A percentile compares a stretch with the other conserved stretches of the same genome.
Evolutionary conservation across 2,329 filamentous ascomycete species (phyloP).

Genomic region (Corynespora cassiicola): DNA sequence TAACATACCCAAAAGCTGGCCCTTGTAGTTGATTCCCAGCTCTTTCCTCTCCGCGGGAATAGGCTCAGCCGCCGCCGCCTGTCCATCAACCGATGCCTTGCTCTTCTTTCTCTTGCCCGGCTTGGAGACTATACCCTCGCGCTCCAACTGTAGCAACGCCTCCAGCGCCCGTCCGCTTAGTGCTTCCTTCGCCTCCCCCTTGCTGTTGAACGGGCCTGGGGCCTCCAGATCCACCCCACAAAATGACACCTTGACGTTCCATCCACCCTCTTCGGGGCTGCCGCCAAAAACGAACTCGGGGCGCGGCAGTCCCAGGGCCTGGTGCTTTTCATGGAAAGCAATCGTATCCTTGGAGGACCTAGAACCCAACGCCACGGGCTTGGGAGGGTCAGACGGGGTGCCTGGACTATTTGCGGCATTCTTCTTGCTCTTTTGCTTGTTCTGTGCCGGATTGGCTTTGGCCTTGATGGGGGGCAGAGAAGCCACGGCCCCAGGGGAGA

Average conservation of each 20-base stretch:
- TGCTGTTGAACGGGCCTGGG: slow-evolving; percentile 38
- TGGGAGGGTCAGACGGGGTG: slow-evolving; percentile 1
- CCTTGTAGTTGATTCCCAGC: slow-evolving; percentile 44
- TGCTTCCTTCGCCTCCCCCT: slow-evolving; percentile 53
- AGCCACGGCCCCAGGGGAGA: too few relatives aligned
- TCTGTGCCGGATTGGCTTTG: slow-evolving; percentile 9
- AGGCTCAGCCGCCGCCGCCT: slow-evolving; percentile 7
- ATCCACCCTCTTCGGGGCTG: slow-evolving; percentile 17
- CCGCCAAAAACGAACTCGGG: slow-evolving; percentile 27
- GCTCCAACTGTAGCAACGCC: slow-evolving; percentile 29
- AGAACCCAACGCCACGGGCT: slow-evolving; percentile 26
- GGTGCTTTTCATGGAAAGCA: slow-evolving; percentile 31
- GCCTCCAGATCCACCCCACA: slow-evolving; percentile 18
- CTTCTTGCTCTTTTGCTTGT: slow-evolving; percentile 10
- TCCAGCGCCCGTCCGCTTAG: slow-evolving; percentile 40
- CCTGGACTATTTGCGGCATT: too few relatives aligned
- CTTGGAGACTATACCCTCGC: slow-evolving; percentile 29
- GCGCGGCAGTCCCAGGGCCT: slow-evolving; percentile 27
- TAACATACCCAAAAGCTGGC: slow-evolving; percentile 44
- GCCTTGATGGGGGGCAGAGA: too few relatives aligned
- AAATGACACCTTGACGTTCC: slow-evolving; percentile 30
- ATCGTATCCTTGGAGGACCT: slow-evolving; percentile 24
- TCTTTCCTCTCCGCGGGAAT: slow-evolving; percentile 21
- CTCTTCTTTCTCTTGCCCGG: slow-evolving; percentile 12
- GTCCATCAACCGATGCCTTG: too few relatives aligned